A percentile compares a stretch with the other conserved stretches of the same genome.
These are phyloP conservation scores for Verticillium zaregamsianum DNA, from an alignment of 2,329 filamentous ascomycete genomes.

Conservation along the genomic window DNA sequence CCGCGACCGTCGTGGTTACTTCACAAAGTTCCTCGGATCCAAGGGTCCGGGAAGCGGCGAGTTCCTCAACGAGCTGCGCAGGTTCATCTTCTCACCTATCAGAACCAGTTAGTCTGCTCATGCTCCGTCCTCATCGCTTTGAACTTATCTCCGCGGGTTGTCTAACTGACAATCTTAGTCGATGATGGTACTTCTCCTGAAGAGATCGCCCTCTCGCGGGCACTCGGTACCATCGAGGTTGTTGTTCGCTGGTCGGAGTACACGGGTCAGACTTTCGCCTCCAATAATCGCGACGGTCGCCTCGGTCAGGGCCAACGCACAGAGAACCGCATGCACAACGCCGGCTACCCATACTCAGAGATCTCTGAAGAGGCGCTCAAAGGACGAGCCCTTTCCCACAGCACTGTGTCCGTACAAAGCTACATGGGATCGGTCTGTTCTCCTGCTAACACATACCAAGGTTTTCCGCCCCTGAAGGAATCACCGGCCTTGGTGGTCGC, in stretches of 20 bases:
- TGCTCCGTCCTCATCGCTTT: not conserved
- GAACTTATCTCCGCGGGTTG: too few species aligned
- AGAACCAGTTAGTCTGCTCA: constrained; percentile 17
- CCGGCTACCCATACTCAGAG: constrained; percentile 6
- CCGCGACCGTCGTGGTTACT: not conserved
- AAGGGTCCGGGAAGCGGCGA: not conserved
- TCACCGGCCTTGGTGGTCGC: not conserved
- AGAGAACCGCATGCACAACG: not conserved
- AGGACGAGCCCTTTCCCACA: constrained; percentile 26
- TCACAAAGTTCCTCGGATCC: not conserved
- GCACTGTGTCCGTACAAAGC: constrained; percentile 19
- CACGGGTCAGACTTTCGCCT: not conserved
- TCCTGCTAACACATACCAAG: not conserved
- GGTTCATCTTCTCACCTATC: constrained; percentile 21
- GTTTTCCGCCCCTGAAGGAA: not conserved
- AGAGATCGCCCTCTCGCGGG: constrained; percentile 10
- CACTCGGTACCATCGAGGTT: constrained; percentile 23
- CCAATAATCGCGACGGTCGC: not conserved
- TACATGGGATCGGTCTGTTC: too few species aligned
- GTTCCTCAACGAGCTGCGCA: constrained; percentile 8
- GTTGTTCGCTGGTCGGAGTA: constrained; percentile 7
- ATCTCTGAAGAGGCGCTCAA: constrained; percentile 29
- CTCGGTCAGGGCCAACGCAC: not conserved
- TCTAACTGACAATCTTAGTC: constrained; percentile 4
- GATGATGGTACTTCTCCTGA: constrained; percentile 14